Conservation (phyloP, 139 green algal species). For the Gonium pectorale region DNA sequence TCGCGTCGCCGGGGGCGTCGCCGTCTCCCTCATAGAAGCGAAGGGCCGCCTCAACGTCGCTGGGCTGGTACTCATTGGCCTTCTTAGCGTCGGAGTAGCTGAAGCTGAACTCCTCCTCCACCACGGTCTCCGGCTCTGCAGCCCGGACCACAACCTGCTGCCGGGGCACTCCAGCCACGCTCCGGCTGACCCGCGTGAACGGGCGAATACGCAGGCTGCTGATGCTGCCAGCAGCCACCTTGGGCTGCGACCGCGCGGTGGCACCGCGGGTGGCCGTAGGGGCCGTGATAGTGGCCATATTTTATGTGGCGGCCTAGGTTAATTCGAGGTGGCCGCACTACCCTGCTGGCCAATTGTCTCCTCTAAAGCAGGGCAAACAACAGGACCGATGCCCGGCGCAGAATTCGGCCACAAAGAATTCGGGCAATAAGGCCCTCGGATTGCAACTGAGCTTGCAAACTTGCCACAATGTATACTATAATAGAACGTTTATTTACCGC, state of each 20-base stretch:
- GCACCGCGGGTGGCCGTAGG: not conserved
- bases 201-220: slow-evolving; percentile 32
- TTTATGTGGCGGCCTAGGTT: slow-evolving; percentile 11
- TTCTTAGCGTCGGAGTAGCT: slow-evolving; percentile 57
- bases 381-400: not conserved
- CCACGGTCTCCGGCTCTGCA: slow-evolving; percentile 30
- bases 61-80: slow-evolving; percentile 55
- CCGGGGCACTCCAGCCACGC: slow-evolving; percentile 9
- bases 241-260: slow-evolving; percentile 9
- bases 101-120: slow-evolving; percentile 54
- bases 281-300: slow-evolving; percentile 18
- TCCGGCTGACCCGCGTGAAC: slow-evolving; percentile 31
- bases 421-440: not conserved
- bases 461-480: not conserved
- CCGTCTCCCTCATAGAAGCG: slow-evolving; percentile 51
- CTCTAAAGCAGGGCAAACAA: not conserved
- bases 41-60: slow-evolving; percentile 57
- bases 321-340: slow-evolving; percentile 19
- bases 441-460: not conserved
- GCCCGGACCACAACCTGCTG: slow-evolving; percentile 26
- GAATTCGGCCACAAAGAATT: not conserved
- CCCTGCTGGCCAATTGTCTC: not conserved
- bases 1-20: slow-evolving; percentile 8
- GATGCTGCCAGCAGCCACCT: slow-evolving; percentile 36
- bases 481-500: not conserved